A percentile compares a stretch with the other conserved stretches of the same genome.
These are phyloP conservation scores for Lepraria neglecta DNA, from an alignment of 495 filamentous ascomycete genomes.

Conservation along the genomic window DNA sequence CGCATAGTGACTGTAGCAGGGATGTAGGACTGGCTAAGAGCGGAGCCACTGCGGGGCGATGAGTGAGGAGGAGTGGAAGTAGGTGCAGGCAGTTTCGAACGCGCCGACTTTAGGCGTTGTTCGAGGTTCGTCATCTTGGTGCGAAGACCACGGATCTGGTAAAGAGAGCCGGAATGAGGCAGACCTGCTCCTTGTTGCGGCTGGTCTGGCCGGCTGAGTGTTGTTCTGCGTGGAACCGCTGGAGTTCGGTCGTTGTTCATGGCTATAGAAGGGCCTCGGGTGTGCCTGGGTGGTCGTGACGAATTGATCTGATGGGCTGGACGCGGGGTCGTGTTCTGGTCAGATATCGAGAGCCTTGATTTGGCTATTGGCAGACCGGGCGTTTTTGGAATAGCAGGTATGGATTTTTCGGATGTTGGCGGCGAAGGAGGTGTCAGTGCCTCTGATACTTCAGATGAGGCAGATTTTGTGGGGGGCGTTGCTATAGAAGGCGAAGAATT, in stretches of 20 bases:
- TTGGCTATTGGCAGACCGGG: slow-evolving; percentile 30
- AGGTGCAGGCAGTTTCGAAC: slow-evolving; percentile 82
- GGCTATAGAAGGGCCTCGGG: slow-evolving; percentile 49
- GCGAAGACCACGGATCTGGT: slow-evolving; percentile 85
- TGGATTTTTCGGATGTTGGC: slow-evolving; percentile 48
- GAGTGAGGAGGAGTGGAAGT: slow-evolving; percentile 71
- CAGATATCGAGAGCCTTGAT: slow-evolving; percentile 38
- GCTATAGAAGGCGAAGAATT: slow-evolving; percentile 67
- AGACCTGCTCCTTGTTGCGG: slow-evolving; percentile 39
- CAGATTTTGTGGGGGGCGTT: slow-evolving; percentile 61
- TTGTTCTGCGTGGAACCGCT: slow-evolving; percentile 38
- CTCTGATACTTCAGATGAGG: slow-evolving; percentile 65
- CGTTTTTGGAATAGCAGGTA: slow-evolving; percentile 38
- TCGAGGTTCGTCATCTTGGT: slow-evolving; percentile 96
- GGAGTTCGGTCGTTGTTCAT: slow-evolving; percentile 40
- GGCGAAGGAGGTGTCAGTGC: slow-evolving; percentile 66
- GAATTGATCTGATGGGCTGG: slow-evolving; percentile 33
- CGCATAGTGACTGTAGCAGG: slow-evolving; percentile 71
- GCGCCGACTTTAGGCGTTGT: slow-evolving; percentile 84
- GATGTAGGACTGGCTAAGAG: slow-evolving; percentile 50
- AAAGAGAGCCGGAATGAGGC: slow-evolving; percentile 77
- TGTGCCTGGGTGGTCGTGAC: slow-evolving; percentile 37
- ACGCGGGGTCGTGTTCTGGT: slow-evolving; percentile 45
- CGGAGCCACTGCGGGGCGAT: slow-evolving; percentile 60
- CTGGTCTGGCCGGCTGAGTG: slow-evolving; percentile 34